These are phyloP conservation scores for Plasmodium vinckei DNA, from an alignment of 169 alveolate species.

Conservation along the genomic window DNA sequence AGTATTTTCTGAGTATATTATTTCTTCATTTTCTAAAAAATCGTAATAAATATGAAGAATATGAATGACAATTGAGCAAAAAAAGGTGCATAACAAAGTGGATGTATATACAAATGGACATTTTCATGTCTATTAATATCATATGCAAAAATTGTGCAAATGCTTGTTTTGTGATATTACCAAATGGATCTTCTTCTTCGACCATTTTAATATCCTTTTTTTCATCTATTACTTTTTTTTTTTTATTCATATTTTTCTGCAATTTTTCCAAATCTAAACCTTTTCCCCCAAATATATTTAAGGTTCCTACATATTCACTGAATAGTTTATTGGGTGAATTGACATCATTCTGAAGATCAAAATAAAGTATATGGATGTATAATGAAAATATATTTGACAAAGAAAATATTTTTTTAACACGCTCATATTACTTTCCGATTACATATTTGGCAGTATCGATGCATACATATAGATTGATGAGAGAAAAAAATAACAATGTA, in stretches of 20 bases:
- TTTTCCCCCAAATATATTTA: constrained; percentile 54
- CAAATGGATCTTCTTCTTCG: constrained; percentile 49
- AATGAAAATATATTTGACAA: neutral
- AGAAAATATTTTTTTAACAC: no score
- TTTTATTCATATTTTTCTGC: constrained; percentile 45
- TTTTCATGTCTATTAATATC: neutral
- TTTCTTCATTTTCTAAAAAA: constrained; percentile 41
- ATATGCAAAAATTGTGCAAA: no score
- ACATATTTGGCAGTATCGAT: no score
- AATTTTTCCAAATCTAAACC: constrained; percentile 49
- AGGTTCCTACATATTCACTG: constrained; percentile 41
- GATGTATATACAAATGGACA: neutral
- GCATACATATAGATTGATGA: no score
- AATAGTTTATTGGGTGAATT: constrained; percentile 64
- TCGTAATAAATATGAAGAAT: no score
- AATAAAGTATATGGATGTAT: neutral
- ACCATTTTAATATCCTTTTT: constrained; percentile 65
- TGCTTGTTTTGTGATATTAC: neutral
- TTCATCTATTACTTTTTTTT: constrained; percentile 38
- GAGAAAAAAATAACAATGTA: no score
- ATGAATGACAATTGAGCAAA: neutral
- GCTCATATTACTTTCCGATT: neutral
- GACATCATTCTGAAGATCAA: constrained; percentile 25
- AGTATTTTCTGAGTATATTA: constrained; percentile 54
- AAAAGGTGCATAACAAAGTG: neutral